A percentile compares a stretch with the other conserved stretches of the same genome.
These are phyloP conservation scores for Paramecium sonneborni DNA, from an alignment of 73 alveolate genomes.

Conservation along the genomic window DNA sequence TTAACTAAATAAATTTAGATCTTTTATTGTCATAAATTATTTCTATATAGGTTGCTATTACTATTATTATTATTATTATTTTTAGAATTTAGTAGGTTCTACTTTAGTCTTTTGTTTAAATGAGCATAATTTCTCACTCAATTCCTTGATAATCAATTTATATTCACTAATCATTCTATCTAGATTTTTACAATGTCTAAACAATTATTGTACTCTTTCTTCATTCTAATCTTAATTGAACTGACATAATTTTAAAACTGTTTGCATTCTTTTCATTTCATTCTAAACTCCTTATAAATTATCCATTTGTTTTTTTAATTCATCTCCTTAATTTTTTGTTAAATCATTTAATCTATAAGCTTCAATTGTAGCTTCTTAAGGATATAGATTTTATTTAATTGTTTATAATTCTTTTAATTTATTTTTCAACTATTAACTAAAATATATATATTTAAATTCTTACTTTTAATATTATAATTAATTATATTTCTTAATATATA, in stretches of 20 bases:
- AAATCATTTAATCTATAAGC: background rate
- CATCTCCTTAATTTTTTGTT: background rate
- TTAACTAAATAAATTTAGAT: background rate
- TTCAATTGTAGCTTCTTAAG: background rate
- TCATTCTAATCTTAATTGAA: conserved; percentile 37
- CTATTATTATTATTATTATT: background rate
- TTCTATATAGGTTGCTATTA: background rate
- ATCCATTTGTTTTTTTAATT: background rate
- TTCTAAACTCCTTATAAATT: background rate
- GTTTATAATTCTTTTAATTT: background rate
- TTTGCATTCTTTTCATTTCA: conserved; percentile 7
- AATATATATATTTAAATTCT: too few species aligned
- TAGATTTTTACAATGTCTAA: background rate
- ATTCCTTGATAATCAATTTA: background rate
- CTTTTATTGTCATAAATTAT: background rate
- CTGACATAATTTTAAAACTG: background rate
- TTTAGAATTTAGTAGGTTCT: background rate
- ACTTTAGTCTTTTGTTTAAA: background rate
- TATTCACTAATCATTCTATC: conserved; percentile 8
- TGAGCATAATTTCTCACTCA: background rate
- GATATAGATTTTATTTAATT: background rate
- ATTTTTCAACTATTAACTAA: background rate
- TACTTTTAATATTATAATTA: conserved; percentile 25
- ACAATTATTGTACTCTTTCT: background rate
- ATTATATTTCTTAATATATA: background rate